Conservation (phyloP, 306 rosid genomes). For the Glycine soja region DNA sequence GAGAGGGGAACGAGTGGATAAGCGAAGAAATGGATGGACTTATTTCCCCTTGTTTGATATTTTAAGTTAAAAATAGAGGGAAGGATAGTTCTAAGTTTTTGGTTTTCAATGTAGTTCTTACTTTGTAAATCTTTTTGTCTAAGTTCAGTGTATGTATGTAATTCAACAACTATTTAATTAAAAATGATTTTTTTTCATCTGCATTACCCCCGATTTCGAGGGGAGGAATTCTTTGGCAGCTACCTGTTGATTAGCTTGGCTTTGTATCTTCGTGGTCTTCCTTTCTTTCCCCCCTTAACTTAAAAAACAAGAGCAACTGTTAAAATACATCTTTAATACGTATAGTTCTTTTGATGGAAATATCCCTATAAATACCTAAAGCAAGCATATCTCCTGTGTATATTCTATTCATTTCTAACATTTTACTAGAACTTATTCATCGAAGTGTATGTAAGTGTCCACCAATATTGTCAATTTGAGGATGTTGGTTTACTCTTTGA, state of each 20-base stretch:
- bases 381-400: too few species aligned
- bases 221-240: not conserved
- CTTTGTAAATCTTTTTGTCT: not conserved
- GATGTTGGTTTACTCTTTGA: too few species aligned
- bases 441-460: too few species aligned
- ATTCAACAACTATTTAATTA: conserved; percentile 1
- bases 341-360: too few species aligned
- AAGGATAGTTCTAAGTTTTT: not conserved
- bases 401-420: too few species aligned
- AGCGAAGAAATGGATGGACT: conserved; percentile 1
- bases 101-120: not conserved
- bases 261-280: not conserved
- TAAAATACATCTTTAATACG: not conserved
- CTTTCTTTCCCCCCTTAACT: not conserved
- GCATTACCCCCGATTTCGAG: not conserved
- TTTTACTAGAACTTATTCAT: too few species aligned
- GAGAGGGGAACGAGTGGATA: conserved; percentile 17
- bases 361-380: too few species aligned
- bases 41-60: conserved; percentile 15
- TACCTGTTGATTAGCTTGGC: not conserved
- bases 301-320: too few species aligned
- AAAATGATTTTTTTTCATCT: not conserved
- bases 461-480: too few species aligned
- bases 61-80: not conserved
- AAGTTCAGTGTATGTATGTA: not conserved